Conservation (phyloP, 139 green algal genomes). For the Pycnococcus provasolii region DNA sequence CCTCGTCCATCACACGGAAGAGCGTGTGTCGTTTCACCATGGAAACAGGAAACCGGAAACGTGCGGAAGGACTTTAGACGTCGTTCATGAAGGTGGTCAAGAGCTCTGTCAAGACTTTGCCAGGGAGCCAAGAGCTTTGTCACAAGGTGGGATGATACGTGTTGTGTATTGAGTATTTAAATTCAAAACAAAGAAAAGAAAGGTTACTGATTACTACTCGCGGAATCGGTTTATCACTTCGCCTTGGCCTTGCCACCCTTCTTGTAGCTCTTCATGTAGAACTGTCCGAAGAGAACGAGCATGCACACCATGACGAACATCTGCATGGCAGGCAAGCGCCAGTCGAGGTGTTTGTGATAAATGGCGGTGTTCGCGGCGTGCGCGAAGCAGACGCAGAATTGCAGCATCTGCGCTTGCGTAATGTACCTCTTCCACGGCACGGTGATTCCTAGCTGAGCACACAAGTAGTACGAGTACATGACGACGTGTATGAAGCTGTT, state of each 20-base stretch:
- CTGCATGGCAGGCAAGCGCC: background rate
- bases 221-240: no score
- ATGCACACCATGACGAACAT: conserved; percentile 21
- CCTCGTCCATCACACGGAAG: no score
- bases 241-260: background rate
- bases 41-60: no score
- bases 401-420: conserved; percentile 26
- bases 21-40: no score
- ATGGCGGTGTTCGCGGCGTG: conserved; percentile 6
- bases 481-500: conserved; percentile 32
- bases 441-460: conserved; percentile 12
- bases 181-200: no score
- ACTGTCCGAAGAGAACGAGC: conserved; percentile 23
- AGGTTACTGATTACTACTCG: no score
- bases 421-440: conserved; percentile 22
- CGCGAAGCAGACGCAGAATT: conserved; percentile 22
- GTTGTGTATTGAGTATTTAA: no score
- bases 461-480: conserved; percentile 32
- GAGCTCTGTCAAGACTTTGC: no score
- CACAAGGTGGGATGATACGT: no score
- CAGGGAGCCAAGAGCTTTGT: no score
- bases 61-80: no score
- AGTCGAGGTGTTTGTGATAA: background rate
- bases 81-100: no score
- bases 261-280: conserved; percentile 29